Percentiles rank a stretch among this genome's conserved stretches.
Conservation (phyloP, 1,284 basidiomycete species). For the Pseudozyma sp. region DNA sequence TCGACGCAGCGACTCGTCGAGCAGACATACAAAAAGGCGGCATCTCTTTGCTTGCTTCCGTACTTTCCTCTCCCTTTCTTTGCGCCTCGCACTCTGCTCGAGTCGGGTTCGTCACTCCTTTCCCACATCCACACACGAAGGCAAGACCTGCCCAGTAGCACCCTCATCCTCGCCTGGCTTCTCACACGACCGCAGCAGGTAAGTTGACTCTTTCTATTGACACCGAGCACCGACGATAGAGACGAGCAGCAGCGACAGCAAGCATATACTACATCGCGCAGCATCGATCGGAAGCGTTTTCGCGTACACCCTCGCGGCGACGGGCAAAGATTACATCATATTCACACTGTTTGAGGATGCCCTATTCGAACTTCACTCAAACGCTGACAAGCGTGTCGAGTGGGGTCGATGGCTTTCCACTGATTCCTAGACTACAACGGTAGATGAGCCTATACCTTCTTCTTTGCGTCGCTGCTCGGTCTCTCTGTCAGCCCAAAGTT, state of each 20-base stretch:
- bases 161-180: not conserved
- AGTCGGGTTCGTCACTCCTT: constrained; percentile 26
- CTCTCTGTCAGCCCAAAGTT: not conserved
- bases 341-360: constrained; percentile 65
- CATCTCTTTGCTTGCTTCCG: not conserved
- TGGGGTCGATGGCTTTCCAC: constrained; percentile 39
- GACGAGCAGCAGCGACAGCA: not conserved
- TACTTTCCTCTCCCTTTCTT: constrained; percentile 1
- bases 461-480: not conserved
- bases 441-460: constrained; percentile 59
- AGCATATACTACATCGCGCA: not conserved
- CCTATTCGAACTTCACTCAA: constrained; percentile 38
- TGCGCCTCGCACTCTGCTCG: constrained; percentile 26
- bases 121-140: not conserved
- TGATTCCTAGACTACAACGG: constrained; percentile 68
- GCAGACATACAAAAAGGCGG: constrained; percentile 3
- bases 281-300: not conserved
- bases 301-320: not conserved
- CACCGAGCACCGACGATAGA: not conserved
- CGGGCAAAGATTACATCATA: constrained; percentile 62
- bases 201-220: not conserved
- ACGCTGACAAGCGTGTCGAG: constrained; percentile 60
- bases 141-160: not conserved
- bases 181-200: not conserved
- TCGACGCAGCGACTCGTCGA: constrained; percentile 1